Evolutionary conservation across 1,139 yeast genomes (phyloP).

Genomic region (Scheffersomyces parashehatae): DNA sequence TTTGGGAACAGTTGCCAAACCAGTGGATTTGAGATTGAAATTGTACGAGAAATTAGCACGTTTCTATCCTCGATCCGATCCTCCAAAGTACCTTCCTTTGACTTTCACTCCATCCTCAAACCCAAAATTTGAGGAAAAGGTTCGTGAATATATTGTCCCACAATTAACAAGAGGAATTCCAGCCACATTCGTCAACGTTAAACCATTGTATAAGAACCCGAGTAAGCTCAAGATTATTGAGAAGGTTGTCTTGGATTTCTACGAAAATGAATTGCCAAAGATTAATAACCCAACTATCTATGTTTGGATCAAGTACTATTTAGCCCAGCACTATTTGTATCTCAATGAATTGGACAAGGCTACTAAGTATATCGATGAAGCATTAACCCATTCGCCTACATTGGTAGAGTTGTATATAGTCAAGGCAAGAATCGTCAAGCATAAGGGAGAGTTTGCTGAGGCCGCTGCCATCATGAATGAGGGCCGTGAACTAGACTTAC

Average conservation of each 20-base stretch:
- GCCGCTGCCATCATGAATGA: conserved; percentile 70
- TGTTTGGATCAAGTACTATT: conserved; percentile 78
- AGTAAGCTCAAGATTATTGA: conserved; percentile 53
- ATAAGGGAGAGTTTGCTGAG: conserved; percentile 54
- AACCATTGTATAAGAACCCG: conserved; percentile 66
- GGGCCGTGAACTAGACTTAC: conserved; percentile 78
- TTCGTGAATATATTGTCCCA: conserved; percentile 51
- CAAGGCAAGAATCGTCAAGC: conserved; percentile 81
- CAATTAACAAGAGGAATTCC: conserved; percentile 85
- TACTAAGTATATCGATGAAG: conserved; percentile 55
- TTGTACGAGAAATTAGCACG: conserved; percentile 63
- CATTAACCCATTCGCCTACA: conserved; percentile 76
- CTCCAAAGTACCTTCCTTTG: conserved; percentile 76
- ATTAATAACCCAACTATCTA: conserved; percentile 49
- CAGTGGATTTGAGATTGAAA: conserved; percentile 43
- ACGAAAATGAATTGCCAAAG: conserved; percentile 26
- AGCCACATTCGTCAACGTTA: conserved; percentile 82
- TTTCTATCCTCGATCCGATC: conserved; percentile 84
- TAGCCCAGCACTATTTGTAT: conserved; percentile 77
- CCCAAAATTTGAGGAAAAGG: conserved; percentile 45
- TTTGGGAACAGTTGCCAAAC: conserved; percentile 42
- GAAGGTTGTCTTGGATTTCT: conserved; percentile 53
- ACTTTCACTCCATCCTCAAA: conserved; percentile 63
- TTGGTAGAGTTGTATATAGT: conserved; percentile 78
- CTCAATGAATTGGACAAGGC: conserved; percentile 56